phyloP scores from a whole-genome alignment of 148 eudicot species.

The Rhododendron williamsianum region DNA sequence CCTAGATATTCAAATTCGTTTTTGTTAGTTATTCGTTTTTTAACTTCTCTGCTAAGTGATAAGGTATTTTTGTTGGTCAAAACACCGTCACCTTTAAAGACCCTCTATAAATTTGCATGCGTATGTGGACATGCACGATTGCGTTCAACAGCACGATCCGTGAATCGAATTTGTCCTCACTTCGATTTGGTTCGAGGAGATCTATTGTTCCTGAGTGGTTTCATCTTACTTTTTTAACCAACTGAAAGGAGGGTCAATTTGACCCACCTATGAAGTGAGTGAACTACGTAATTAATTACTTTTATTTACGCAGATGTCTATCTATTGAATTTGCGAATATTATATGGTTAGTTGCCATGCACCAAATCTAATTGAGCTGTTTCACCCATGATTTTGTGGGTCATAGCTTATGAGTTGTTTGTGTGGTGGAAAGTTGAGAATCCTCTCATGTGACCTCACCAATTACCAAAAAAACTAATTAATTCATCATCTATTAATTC shows the following conservation, averaged over 20 bases:
- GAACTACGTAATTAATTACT: no score
- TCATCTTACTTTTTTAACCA: background rate
- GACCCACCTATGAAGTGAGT: background rate
- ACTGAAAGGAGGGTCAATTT: background rate
- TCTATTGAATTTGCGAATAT: background rate
- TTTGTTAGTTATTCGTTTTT: background rate
- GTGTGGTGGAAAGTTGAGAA: constrained; percentile 34
- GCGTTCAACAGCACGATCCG: background rate
- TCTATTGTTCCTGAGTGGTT: background rate
- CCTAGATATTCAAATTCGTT: background rate
- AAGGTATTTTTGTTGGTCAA: constrained; percentile 9
- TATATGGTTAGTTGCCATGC: constrained; percentile 27
- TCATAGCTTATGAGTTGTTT: constrained; percentile 31
- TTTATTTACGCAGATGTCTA: background rate
- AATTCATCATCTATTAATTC: background rate
- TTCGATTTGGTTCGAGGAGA: background rate
- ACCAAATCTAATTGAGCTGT: constrained; percentile 56
- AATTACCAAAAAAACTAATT: background rate
- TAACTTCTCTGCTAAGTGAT: background rate
- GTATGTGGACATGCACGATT: background rate
- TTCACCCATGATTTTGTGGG: constrained; percentile 48
- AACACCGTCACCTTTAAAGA: background rate
- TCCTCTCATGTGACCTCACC: constrained; percentile 19
- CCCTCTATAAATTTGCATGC: background rate
- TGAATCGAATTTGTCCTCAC: background rate